Base-by-base conservation (phyloP, 768 basidiomycete species). In the Boletales sp. region DNA sequence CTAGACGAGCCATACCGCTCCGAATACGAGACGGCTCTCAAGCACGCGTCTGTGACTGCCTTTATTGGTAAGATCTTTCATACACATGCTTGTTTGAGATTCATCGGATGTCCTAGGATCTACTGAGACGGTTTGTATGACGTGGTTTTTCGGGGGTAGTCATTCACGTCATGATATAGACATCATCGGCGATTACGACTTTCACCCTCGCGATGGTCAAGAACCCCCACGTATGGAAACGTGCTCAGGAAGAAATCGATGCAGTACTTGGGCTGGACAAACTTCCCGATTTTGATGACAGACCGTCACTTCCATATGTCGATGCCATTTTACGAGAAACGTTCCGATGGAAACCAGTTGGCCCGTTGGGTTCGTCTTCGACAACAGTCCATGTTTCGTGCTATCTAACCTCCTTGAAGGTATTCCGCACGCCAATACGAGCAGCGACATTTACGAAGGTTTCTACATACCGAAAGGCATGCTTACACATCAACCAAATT, bases 391-490 rank as follows among this genome's bases (percentile, higher is more conserved):
- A 7, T 27, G 1, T 27, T 27, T 6, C 7, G 5, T 7, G 5
- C n/a, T n/a, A n/a, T 27, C 24, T 27, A 7, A 27, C 7, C 4
- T 7, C 24, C 17, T 13, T 19, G 8, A 46, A 47, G 38, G 29
- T 7, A 10, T 47, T 12, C 58, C 65, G 3, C 69, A 70, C 42
- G 43, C 52, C 10, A n/a, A 51, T 1, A 72, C 69, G 0, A 52
- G 61, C 31, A 70, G 71, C 45, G 74, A 76, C 37, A 49, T 66
- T 15, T 76, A 76, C 51, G 58, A 67, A 19, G 70, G 73, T 13
- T 78, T 75, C 50, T 62, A 77, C 8, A 83, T 83, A 36, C 81
- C 81, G 2, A 69, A 70, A 48, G 80, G 80, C 38, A 50, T 17
- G 47, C n/a, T n/a, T 24, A 5, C 24, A 24, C 5, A 24, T 24